Conservation (phyloP, 495 filamentous ascomycete species). For the Glarea lozoyensis region DNA sequence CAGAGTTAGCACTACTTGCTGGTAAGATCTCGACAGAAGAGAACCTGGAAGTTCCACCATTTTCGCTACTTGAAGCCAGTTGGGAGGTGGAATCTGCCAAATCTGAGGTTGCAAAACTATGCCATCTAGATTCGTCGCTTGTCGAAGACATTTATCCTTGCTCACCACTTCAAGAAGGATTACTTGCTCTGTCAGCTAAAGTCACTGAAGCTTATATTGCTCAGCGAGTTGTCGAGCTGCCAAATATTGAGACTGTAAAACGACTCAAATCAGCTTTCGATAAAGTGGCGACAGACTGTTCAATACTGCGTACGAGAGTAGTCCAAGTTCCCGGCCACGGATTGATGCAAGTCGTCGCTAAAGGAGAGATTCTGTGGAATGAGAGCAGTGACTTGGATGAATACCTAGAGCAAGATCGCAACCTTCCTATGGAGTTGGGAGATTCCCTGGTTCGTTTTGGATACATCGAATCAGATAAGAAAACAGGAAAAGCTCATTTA, state of each 20-base stretch:
- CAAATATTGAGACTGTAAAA: no score
- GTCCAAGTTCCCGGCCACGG: neutral
- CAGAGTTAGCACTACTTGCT: neutral
- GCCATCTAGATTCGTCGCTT: neutral
- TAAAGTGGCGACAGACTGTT: no score
- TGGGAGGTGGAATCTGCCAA: neutral
- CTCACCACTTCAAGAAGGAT: slow-evolving; percentile 60
- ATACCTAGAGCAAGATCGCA: neutral
- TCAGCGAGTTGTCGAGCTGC: neutral
- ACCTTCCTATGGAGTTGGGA: neutral
- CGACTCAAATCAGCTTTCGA: no score
- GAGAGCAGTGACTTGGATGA: neutral
- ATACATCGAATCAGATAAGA: neutral
- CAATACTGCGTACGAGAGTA: neutral
- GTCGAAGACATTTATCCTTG: slow-evolving; percentile 57
- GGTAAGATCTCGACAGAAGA: neutral
- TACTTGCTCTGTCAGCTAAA: slow-evolving; percentile 52
- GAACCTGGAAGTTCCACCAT: neutral
- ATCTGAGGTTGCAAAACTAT: neutral
- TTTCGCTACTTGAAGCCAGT: neutral
- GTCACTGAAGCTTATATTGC: slow-evolving; percentile 30
- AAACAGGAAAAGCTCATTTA: neutral
- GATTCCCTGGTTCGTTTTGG: neutral
- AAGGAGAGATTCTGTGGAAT: neutral
- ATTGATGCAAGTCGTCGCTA: neutral